Base-by-base conservation (phyloP, 2,329 filamentous ascomycete genomes). In the Curvularia hawaiiensis region DNA sequence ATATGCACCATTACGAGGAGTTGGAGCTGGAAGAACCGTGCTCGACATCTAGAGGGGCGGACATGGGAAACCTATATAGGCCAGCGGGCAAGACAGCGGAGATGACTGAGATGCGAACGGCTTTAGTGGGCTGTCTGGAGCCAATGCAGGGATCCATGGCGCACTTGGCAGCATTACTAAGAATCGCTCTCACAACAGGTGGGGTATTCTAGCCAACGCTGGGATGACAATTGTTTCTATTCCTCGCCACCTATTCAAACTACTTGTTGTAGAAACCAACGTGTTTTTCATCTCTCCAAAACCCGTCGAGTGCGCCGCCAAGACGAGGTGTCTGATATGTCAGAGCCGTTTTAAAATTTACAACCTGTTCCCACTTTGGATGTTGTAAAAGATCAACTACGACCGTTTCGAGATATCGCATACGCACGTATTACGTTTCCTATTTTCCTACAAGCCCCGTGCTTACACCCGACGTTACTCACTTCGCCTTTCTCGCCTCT, bases 1-100 rank as follows among this genome's bases (percentile, higher is more conserved):
- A 73, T 72, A 51, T 58, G 66, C 62, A 67, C 64, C 71, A 75
- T 75, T 59, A 67, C 41, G 60, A 43, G 41, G 54, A 64, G 52
- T 59, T 51, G 55, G 47, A 57, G 43, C 54, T 56, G 49, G 43
- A 35, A 47, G 28, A 38, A 41, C 61, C 59, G 62, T 60, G 60
- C 50, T 61, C 60, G 60, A 62, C 71, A 76, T 75, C 45, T 55
- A 65, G 56, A 59, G 60, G 52, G 60, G 65, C 55, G 50, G 54
- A 57, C 67, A 68, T 65, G 49, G 38, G 49, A 44, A 39, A 58
- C 30, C 60, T 66, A 66, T 72, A 68, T 69, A 67, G 54, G 59
- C 40, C 56, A 43, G 30, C 56, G 11, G 24, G 52, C 54, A 47
- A 11, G 40, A 45, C 48, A 28, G 53, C 35, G 49, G 39, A 26